Evolutionary conservation across 192 early-diverging fungal genomes (phyloP).

Genomic region (Backusella australiensis): DNA sequence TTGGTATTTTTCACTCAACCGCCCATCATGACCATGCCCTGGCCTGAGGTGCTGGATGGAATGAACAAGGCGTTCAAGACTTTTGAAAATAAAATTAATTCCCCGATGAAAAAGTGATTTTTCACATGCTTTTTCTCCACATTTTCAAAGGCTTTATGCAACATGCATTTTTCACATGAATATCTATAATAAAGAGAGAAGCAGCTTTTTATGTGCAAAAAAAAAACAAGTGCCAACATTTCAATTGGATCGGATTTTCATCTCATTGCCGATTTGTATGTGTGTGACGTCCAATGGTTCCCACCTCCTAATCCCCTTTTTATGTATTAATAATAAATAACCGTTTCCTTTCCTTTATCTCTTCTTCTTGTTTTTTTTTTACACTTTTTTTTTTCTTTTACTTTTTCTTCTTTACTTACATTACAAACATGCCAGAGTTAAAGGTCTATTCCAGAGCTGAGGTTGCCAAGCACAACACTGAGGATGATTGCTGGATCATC

Average conservation of each 20-base stretch:
- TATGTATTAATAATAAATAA: neutral
- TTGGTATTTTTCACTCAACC: neutral
- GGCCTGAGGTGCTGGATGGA: neutral
- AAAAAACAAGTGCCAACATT: neutral
- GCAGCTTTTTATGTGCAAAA: neutral
- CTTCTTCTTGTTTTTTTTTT: neutral
- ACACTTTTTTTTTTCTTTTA: neutral
- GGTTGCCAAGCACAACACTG: slow-evolving; percentile 34
- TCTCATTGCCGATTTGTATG: neutral
- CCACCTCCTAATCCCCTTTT: neutral
- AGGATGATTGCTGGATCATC: slow-evolving; percentile 55
- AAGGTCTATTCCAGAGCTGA: slow-evolving; percentile 33
- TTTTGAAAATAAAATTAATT: neutral
- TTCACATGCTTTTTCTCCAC: slow-evolving; percentile 21
- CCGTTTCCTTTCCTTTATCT: neutral
- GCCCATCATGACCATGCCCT: neutral
- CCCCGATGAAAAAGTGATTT: neutral
- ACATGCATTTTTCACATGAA: slow-evolving; percentile 7
- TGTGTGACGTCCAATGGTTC: neutral
- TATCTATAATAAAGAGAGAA: neutral
- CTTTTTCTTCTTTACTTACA: neutral
- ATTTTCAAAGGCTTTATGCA: neutral
- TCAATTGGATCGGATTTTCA: slow-evolving; percentile 5
- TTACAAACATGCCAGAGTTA: slow-evolving; percentile 17
- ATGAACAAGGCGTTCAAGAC: neutral